Percentiles rank a stretch among this genome's conserved stretches.
phyloP scores from a whole-genome alignment of 352 stramenopile genomes.

The Globisporangium acanthophoron region DNA sequence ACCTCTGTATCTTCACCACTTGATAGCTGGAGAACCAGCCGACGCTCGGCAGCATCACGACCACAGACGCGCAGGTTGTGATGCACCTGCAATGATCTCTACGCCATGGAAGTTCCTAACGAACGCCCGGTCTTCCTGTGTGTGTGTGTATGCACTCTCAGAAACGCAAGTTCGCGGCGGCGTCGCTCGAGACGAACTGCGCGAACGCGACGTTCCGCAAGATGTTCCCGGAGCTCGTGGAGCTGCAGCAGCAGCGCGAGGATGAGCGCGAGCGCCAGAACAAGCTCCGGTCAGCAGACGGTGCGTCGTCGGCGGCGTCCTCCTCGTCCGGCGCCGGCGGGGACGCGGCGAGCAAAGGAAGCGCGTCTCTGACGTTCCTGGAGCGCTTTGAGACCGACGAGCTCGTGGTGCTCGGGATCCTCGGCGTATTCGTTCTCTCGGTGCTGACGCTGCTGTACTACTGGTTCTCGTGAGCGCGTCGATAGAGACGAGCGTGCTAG shows the following conservation, averaged over 20 bases:
- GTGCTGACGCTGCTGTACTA: conserved; percentile 12
- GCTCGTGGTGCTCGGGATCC: conserved; percentile 12
- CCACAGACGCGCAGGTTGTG: conserved; percentile 56
- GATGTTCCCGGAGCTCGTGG: conserved; percentile 88
- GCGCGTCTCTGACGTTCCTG: conserved; percentile 4
- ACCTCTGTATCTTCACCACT: no score
- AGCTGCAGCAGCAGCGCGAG: conserved; percentile 54
- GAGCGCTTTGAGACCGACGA: conserved; percentile 15
- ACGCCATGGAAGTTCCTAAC: no score
- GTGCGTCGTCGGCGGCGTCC: neutral
- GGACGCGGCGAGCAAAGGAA: neutral
- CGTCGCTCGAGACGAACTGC: conserved; percentile 81
- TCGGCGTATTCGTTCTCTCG: conserved; percentile 17
- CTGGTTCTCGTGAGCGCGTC: conserved; percentile 9
- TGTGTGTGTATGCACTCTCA: conserved; percentile 5
- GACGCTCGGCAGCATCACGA: conserved; percentile 85
- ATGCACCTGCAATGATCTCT: neutral
- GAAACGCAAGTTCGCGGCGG: conserved; percentile 65
- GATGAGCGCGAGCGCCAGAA: conserved; percentile 24
- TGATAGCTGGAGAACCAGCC: conserved; percentile 58
- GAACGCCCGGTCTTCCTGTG: no score
- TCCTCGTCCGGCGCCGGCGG: neutral
- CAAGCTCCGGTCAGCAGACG: conserved; percentile 15
- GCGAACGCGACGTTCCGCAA: conserved; percentile 74
- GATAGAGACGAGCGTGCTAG: no score